Evolutionary conservation across 306 rosid genomes (phyloP).

Genomic region (Boehmeria nivea): DNA sequence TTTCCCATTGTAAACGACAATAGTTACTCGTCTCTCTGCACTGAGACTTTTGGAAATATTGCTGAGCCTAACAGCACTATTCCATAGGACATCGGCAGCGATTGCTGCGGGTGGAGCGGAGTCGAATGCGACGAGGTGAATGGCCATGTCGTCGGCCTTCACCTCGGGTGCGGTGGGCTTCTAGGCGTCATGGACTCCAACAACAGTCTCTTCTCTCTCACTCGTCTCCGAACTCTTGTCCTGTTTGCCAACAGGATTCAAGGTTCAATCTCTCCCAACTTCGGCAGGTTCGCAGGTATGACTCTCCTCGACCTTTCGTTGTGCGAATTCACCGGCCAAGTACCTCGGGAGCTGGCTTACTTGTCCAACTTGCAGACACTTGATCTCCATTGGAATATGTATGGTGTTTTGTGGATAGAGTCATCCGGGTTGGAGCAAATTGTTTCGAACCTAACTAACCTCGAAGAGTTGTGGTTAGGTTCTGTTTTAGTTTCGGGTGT

Average conservation of each 20-base stretch:
- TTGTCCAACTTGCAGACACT: background rate
- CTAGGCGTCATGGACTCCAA: slow-evolving; percentile 7
- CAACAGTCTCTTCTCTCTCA: slow-evolving; percentile 4
- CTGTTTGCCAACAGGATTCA: background rate
- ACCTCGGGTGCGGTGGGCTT: background rate
- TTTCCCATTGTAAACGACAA: background rate
- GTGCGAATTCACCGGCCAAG: background rate
- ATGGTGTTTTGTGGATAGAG: background rate
- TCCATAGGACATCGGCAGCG: background rate
- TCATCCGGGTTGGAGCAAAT: background rate
- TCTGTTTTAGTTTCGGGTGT: no score
- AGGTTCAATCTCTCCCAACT: slow-evolving; percentile 3
- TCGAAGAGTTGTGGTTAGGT: background rate
- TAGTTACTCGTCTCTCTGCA: background rate
- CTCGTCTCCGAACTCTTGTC: background rate
- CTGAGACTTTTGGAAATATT: background rate
- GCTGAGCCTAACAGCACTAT: background rate
- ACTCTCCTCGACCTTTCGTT: background rate
- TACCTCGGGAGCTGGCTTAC: background rate
- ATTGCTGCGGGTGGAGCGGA: slow-evolving; percentile 14
- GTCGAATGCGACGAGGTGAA: slow-evolving; percentile 9
- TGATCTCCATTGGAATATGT: background rate
- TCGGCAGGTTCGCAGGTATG: background rate
- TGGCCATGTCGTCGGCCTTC: slow-evolving; percentile 10
- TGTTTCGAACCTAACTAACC: background rate